Evolutionary conservation across 2,329 filamentous ascomycete species (phyloP).

Genomic region (Hymenoscyphus fructigenus): DNA sequence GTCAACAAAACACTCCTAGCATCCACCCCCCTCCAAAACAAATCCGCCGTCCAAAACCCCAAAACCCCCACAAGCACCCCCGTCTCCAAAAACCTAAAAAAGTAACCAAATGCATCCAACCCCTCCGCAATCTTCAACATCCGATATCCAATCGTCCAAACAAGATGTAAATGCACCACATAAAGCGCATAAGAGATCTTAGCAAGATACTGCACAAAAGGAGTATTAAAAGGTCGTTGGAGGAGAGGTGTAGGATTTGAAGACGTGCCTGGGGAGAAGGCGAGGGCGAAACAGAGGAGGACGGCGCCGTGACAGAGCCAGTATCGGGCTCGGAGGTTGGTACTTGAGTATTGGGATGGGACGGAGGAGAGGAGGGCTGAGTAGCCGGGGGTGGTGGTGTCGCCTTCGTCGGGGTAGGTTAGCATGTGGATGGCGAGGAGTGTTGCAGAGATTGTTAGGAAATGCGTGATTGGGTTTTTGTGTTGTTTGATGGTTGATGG

Average conservation of each 20-base stretch:
- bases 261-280: conserved; percentile 7
- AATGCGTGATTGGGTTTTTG: not conserved
- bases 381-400: conserved; percentile 11
- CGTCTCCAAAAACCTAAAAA: conserved; percentile 5
- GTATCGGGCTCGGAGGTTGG: conserved; percentile 12
- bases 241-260: conserved; percentile 29
- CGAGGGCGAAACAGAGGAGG: conserved; percentile 28
- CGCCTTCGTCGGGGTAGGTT: conserved; percentile 11
- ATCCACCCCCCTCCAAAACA: conserved; percentile 14
- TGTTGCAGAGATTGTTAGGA: conserved; percentile 1
- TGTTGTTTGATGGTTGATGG: not conserved
- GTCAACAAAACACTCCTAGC: conserved; percentile 3
- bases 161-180: conserved; percentile 52
- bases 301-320: conserved; percentile 22
- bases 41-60: conserved; percentile 11
- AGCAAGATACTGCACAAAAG: conserved; percentile 52
- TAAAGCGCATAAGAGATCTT: conserved; percentile 57
- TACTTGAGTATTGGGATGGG: conserved; percentile 4
- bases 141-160: conserved; percentile 34
- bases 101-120: not conserved
- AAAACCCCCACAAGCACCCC: not conserved
- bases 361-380: not conserved
- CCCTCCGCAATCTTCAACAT: conserved; percentile 3
- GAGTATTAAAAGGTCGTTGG: conserved; percentile 45
- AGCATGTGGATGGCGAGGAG: conserved; percentile 12